Percentiles rank a stretch among this genome's conserved stretches.
Conservation (phyloP, 2,329 filamentous ascomycete genomes). For the Madurella fahalii region DNA sequence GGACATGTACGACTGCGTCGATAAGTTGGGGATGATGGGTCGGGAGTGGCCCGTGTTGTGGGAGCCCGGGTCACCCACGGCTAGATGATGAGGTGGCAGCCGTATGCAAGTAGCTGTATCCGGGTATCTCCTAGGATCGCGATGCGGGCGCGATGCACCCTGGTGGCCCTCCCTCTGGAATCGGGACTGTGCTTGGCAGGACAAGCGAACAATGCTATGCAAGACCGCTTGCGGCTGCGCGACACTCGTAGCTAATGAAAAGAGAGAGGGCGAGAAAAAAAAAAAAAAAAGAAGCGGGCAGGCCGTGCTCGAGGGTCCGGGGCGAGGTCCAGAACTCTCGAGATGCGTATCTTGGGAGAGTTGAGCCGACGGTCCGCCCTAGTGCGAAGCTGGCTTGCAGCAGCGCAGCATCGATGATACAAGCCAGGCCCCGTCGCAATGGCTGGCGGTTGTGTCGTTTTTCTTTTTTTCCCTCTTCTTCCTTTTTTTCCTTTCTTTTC, state of each 20-base stretch:
- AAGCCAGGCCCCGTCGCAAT: background rate
- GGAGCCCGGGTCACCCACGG: slow-evolving; percentile 33
- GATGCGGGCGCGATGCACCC: slow-evolving; percentile 16
- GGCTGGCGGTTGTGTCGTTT: background rate
- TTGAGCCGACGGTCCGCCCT: background rate
- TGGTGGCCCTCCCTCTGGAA: too few relatives aligned
- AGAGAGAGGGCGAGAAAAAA: background rate
- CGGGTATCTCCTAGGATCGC: slow-evolving; percentile 34
- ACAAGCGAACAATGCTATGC: background rate
- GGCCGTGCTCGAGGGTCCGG: background rate
- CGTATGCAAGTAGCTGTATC: slow-evolving; percentile 45
- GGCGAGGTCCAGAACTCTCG: background rate
- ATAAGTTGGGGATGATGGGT: slow-evolving; percentile 31
- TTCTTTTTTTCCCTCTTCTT: too few relatives aligned
- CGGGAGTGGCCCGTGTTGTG: slow-evolving; percentile 39
- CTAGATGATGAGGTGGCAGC: slow-evolving; percentile 44
- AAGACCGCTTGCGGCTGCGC: background rate
- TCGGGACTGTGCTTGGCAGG: background rate
- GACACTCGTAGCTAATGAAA: background rate
- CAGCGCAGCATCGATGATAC: background rate
- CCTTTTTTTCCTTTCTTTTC: too few relatives aligned
- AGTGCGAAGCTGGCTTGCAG: background rate
- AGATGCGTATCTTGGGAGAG: background rate
- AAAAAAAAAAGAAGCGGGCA: background rate
- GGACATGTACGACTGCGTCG: slow-evolving; percentile 28